Conservation (phyloP, 2,329 filamentous ascomycete species). For the Chaetomium sp. region DNA sequence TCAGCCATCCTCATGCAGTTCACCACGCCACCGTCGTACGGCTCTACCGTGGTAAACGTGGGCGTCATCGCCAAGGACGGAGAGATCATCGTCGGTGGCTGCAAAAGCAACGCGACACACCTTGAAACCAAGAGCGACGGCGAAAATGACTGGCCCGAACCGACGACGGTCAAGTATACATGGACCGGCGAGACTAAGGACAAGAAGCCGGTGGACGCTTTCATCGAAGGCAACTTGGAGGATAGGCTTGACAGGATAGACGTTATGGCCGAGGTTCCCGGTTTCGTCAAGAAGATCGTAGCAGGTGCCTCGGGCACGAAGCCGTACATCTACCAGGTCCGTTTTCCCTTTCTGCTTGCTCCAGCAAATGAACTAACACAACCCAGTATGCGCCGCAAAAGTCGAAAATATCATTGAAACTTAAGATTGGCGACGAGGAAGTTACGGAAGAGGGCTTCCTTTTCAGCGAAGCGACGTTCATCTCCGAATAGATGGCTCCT, state of each 20-base stretch:
- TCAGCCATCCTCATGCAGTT: conserved; percentile 94
- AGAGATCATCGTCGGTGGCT: conserved; percentile 69
- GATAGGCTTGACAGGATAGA: conserved; percentile 75
- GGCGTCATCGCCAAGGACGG: conserved; percentile 76
- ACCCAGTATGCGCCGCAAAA: conserved; percentile 61
- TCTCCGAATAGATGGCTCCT: conserved; percentile 49
- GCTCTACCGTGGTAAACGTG: conserved; percentile 73
- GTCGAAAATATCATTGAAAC: conserved; percentile 63
- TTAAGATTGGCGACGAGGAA: conserved; percentile 79
- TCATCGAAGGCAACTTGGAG: conserved; percentile 63
- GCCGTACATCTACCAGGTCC: conserved; percentile 95
- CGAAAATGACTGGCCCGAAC: conserved; percentile 85
- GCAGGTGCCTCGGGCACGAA: conserved; percentile 83
- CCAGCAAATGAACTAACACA: conserved; percentile 19
- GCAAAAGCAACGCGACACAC: conserved; percentile 60
- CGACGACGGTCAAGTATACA: conserved; percentile 63
- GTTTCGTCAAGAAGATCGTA: conserved; percentile 91
- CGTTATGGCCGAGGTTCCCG: conserved; percentile 93
- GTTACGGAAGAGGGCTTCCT: conserved; percentile 69
- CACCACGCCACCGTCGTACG: conserved; percentile 89
- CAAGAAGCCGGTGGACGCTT: conserved; percentile 63
- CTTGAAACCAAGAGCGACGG: conserved; percentile 62
- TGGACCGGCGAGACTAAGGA: conserved; percentile 78
- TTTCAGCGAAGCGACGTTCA: conserved; percentile 94
- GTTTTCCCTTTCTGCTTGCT: conserved; percentile 21